These are phyloP conservation scores for Coemansia sp. DNA, from an alignment of 192 early-diverging fungal species.

Conservation along the genomic window DNA sequence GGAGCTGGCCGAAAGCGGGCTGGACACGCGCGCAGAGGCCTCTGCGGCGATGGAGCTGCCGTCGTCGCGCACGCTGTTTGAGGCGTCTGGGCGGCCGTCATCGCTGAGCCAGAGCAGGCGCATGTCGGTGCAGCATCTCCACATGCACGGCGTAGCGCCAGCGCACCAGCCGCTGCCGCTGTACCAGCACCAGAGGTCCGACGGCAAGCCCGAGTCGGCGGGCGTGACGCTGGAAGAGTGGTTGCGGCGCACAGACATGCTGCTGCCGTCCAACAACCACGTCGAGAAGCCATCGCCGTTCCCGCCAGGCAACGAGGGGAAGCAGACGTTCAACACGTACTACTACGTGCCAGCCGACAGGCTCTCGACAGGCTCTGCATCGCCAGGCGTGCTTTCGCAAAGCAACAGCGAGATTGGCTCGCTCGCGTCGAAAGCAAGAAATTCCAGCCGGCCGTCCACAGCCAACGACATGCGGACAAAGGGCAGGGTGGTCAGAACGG, in stretches of 20 bases:
- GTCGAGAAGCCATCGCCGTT: conserved; percentile 25
- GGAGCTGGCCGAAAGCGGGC: conserved; percentile 25
- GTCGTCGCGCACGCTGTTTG: conserved; percentile 39
- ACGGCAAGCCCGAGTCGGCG: conserved; percentile 7
- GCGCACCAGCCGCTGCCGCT: conserved; percentile 1
- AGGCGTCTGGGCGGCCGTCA: not conserved
- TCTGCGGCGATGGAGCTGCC: conserved; percentile 30
- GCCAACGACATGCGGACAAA: not conserved
- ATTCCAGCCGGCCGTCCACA: not conserved
- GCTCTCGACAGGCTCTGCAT: not conserved
- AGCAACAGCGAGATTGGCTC: conserved; percentile 5
- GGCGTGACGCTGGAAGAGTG: conserved; percentile 30
- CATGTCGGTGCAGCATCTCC: conserved; percentile 1
- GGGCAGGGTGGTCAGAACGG: conserved; percentile 31
- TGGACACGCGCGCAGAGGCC: conserved; percentile 23
- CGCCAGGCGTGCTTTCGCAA: conserved; percentile 7
- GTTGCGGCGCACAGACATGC: conserved; percentile 44
- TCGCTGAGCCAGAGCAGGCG: conserved; percentile 1
- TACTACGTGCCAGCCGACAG: conserved; percentile 18
- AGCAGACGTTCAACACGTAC: conserved; percentile 29
- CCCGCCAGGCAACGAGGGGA: conserved; percentile 28
- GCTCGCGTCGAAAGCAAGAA: not conserved
- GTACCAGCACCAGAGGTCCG: not conserved
- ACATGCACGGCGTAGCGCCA: conserved; percentile 14
- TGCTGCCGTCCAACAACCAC: conserved; percentile 29